Percentiles rank a stretch among this genome's conserved stretches.
These are phyloP conservation scores for Wickerhamomyces canadensis DNA, from an alignment of 805 yeast genomes.

Conservation along the genomic window DNA sequence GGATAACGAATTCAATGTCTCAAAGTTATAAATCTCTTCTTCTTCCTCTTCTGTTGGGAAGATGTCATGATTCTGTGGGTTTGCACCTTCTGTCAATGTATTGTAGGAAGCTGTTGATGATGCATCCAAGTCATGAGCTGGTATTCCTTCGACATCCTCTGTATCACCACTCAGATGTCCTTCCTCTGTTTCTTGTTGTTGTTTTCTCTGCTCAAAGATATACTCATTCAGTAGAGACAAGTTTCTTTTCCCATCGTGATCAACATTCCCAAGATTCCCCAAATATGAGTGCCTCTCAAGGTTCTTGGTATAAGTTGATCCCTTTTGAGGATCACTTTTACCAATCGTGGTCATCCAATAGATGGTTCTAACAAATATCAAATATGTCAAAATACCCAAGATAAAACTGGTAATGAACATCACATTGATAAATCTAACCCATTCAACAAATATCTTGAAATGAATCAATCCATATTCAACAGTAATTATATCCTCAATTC, in stretches of 20 bases:
- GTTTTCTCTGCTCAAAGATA: neutral
- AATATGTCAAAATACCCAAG: slow-evolving; percentile 19
- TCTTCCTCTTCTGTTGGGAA: slow-evolving; percentile 13
- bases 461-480: slow-evolving; percentile 14
- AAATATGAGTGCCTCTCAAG: no score
- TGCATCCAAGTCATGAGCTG: no score
- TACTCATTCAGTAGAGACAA: neutral
- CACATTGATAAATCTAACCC: slow-evolving; percentile 19
- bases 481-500: slow-evolving; percentile 10
- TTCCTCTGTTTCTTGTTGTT: neutral
- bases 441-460: slow-evolving; percentile 15
- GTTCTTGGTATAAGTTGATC: neutral
- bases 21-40: slow-evolving; percentile 15
- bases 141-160: neutral
- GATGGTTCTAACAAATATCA: slow-evolving; percentile 14
- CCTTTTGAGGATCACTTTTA: slow-evolving; percentile 4
- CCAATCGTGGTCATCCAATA: slow-evolving; percentile 20
- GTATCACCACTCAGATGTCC: neutral
- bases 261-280: no score
- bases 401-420: slow-evolving; percentile 17
- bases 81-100: no score
- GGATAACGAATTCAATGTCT: slow-evolving; percentile 12
- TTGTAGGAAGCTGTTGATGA: no score
- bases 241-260: no score
- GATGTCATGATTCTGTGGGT: no score